A percentile compares a stretch with the other conserved stretches of the same genome.
These are phyloP conservation scores for Paramecium caudatum DNA, from an alignment of 73 alveolate species.

Conservation along the genomic window DNA sequence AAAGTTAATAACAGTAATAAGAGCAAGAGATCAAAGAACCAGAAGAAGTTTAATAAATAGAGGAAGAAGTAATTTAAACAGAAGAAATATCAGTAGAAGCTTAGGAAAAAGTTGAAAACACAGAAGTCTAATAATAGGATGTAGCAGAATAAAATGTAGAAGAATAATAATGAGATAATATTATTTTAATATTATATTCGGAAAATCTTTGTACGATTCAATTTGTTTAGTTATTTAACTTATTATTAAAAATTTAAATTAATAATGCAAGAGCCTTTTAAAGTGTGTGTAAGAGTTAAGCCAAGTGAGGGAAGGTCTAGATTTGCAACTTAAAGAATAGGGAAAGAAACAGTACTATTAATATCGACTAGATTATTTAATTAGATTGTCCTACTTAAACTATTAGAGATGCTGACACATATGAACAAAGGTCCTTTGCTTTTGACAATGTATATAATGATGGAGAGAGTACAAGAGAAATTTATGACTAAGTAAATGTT, in stretches of 20 bases:
- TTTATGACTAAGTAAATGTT: constrained; percentile 87
- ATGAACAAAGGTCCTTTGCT: constrained; percentile 82
- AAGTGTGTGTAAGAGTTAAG: constrained; percentile 67
- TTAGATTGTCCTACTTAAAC: constrained; percentile 37
- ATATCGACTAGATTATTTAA: background rate
- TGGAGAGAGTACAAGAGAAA: constrained; percentile 84
- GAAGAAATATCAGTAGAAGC: background rate
- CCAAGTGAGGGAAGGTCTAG: constrained; percentile 53
- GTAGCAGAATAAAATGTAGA: background rate
- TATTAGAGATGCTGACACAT: constrained; percentile 65
- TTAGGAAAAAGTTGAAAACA: background rate
- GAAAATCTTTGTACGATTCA: background rate
- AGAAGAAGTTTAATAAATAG: background rate
- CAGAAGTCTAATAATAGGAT: background rate
- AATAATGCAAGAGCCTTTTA: constrained; percentile 69
- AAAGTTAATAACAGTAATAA: background rate
- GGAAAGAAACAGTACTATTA: constrained; percentile 39
- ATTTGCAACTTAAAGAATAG: constrained; percentile 16
- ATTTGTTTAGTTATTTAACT: background rate
- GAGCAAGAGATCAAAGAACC: background rate
- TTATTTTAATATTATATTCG: background rate
- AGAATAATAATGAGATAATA: background rate
- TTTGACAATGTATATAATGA: constrained; percentile 91
- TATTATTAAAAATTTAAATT: constrained; percentile 4
- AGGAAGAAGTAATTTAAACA: background rate